These are phyloP conservation scores for Sicyos baderoa DNA, from an alignment of 306 rosid genomes.

Conservation along the genomic window DNA sequence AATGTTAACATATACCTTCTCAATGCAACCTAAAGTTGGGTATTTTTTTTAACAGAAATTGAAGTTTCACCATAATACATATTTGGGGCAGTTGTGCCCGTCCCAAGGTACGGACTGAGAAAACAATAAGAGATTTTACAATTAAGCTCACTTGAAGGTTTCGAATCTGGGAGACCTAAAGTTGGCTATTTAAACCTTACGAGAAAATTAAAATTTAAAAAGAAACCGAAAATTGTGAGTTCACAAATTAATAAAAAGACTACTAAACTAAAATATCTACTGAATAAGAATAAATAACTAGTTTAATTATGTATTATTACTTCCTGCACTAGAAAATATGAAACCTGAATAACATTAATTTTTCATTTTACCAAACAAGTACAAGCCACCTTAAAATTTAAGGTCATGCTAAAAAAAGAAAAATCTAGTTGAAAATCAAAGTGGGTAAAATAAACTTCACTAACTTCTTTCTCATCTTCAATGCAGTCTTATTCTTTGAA, in stretches of 20 bases:
- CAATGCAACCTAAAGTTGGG: no score
- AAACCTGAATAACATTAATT: conserved; percentile 1
- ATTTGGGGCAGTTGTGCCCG: no score
- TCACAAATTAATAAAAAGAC: not conserved
- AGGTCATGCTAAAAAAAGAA: not conserved
- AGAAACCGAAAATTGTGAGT: not conserved
- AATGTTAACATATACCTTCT: no score
- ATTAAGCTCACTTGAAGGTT: no score
- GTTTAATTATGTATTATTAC: not conserved
- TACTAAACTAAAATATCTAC: not conserved
- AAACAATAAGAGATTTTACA: no score
- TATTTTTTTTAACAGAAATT: no score
- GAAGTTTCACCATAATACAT: no score
- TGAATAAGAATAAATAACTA: not conserved
- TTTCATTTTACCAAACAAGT: not conserved
- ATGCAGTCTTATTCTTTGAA: conserved; percentile 33
- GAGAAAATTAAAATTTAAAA: not conserved
- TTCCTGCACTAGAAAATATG: not conserved
- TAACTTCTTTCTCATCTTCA: conserved; percentile 51
- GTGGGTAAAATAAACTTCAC: conserved; percentile 27
- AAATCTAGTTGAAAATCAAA: not conserved
- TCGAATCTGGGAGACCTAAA: not conserved
- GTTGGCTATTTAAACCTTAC: not conserved
- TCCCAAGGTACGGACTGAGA: no score
- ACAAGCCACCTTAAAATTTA: not conserved